Percentiles rank a stretch among this genome's conserved stretches.
Evolutionary conservation across 176 grass and related monocot species (phyloP).

Genomic region (Carex kokanica): DNA sequence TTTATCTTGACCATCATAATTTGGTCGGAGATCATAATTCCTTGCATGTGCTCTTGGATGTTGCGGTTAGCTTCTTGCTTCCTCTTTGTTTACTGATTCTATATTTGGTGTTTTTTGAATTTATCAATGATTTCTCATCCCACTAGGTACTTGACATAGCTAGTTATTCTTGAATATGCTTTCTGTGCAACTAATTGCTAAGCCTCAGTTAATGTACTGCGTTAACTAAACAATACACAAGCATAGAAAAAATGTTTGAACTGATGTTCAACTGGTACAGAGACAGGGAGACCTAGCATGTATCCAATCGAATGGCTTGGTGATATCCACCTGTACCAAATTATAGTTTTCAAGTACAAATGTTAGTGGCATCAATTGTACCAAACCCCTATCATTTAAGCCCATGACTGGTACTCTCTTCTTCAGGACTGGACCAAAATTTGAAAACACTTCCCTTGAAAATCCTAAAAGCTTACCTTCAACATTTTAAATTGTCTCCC

Average conservation of each 20-base stretch:
- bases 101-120: slow-evolving; percentile 5
- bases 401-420: not conserved
- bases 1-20: slow-evolving; percentile 83
- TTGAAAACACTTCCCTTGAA: not conserved
- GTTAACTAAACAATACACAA: not conserved
- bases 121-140: slow-evolving; percentile 8
- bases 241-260: not conserved
- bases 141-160: not conserved
- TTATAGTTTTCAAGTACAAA: not conserved
- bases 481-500: not conserved
- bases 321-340: not conserved
- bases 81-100: slow-evolving; percentile 26
- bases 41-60: slow-evolving; percentile 45
- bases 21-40: slow-evolving; percentile 51
- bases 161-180: slow-evolving; percentile 13
- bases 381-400: not conserved
- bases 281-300: not conserved
- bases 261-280: not conserved
- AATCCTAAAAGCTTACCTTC: not conserved
- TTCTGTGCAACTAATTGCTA: not conserved
- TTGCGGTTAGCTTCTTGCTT: slow-evolving; percentile 55
- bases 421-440: not conserved
- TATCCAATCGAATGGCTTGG: not conserved
- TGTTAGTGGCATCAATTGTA: not conserved
- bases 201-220: not conserved